A percentile compares a stretch with the other conserved stretches of the same genome.
Conservation (phyloP, 1,139 yeast species). For the Scheffersomyces segobiensis region DNA sequence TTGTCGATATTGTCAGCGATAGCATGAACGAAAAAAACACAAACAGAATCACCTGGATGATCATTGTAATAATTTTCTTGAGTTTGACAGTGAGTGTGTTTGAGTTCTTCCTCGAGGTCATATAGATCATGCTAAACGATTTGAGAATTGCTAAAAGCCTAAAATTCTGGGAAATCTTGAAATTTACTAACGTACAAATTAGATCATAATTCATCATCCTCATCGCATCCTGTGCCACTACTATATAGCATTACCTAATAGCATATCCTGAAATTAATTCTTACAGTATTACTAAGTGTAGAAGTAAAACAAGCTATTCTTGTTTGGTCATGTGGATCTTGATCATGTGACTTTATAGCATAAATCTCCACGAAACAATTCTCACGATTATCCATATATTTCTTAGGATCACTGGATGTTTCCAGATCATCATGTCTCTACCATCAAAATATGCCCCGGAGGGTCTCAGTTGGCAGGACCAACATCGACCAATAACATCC, state of each 20-base stretch:
- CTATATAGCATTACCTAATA: background rate
- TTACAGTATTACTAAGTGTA: background rate
- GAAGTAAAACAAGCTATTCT: background rate
- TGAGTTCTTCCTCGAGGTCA: slow-evolving; percentile 40
- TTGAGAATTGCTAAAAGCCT: background rate
- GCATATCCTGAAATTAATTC: background rate
- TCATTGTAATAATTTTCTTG: slow-evolving; percentile 76
- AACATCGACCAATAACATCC: slow-evolving; percentile 31
- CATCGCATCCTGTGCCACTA: background rate
- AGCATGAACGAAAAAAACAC: slow-evolving; percentile 92
- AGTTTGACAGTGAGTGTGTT: slow-evolving; percentile 67
- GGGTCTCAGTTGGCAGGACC: slow-evolving; percentile 36
- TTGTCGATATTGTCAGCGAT: slow-evolving; percentile 89
- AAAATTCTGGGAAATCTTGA: background rate
- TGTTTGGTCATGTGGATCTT: background rate
- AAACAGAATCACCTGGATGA: slow-evolving; percentile 88
- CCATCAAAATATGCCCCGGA: slow-evolving; percentile 49
- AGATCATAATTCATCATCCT: background rate
- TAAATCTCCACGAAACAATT: background rate
- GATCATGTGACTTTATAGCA: background rate
- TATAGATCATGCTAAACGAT: slow-evolving; percentile 12
- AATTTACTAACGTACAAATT: background rate
- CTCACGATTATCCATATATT: background rate
- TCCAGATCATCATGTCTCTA: slow-evolving; percentile 19
- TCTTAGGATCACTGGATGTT: background rate